A percentile compares a stretch with the other conserved stretches of the same genome.
phyloP scores from a whole-genome alignment of 1,284 basidiomycete genomes.

The Cutaneotrichosporon sp. region DNA sequence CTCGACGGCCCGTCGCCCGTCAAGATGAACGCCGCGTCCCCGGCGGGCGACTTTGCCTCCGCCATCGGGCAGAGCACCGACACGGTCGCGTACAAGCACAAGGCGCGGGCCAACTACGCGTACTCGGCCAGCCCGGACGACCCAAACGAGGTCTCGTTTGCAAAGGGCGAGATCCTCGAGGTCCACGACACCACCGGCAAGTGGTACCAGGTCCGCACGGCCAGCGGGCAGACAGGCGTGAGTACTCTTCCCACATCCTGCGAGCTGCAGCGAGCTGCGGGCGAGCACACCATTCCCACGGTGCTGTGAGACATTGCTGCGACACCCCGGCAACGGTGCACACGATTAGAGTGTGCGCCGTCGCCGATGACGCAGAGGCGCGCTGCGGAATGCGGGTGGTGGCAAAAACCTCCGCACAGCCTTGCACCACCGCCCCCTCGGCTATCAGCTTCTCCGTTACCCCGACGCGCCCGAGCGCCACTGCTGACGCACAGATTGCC shows the following conservation, averaged over 20 bases:
- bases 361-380: neutral
- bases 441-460: neutral
- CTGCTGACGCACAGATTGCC: constrained; percentile 40
- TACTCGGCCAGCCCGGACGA: constrained; percentile 92
- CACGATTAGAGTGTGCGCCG: neutral
- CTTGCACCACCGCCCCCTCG: neutral
- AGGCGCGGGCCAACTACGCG: constrained; percentile 51
- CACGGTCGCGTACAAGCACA: constrained; percentile 21
- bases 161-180: constrained; percentile 90
- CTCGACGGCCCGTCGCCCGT: constrained; percentile 1
- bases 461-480: neutral
- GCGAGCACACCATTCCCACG: neutral
- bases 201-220: constrained; percentile 92
- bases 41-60: constrained; percentile 1
- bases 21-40: neutral
- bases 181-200: constrained; percentile 90
- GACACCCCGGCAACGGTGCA: neutral
- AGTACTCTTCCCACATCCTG: constrained; percentile 34
- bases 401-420: neutral
- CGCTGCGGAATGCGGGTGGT: neutral
- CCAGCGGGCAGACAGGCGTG: constrained; percentile 74
- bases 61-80: constrained; percentile 12
- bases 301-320: too few relatives aligned
- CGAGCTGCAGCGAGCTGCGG: neutral
- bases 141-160: constrained; percentile 93